Conservation (phyloP, 495 filamentous ascomycete genomes). For the Aspergillus ellipticus region DNA sequence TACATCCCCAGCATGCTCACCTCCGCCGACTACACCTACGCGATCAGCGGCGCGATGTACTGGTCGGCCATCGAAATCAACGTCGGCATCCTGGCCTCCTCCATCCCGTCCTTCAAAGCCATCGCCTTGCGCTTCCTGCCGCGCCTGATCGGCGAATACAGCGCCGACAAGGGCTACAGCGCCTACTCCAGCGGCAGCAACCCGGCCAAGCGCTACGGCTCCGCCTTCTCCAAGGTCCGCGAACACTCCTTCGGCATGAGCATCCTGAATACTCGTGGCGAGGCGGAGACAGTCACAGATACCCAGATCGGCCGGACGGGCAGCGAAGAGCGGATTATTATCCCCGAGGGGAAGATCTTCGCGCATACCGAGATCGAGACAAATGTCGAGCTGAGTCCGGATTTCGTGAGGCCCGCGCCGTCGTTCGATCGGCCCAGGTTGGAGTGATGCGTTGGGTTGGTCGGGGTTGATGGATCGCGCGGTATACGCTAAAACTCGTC, state of each 20-base stretch:
- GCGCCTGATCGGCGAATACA: conserved; percentile 38
- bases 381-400: conserved; percentile 27
- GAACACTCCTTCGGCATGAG: conserved; percentile 10
- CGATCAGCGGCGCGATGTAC: conserved; percentile 40
- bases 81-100: conserved; percentile 38
- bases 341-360: conserved; percentile 37
- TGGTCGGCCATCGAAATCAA: conserved; percentile 46
- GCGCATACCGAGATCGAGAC: conserved; percentile 38
- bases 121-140: conserved; percentile 40
- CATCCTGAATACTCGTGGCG: conserved; percentile 7
- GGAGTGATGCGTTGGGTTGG: neutral
- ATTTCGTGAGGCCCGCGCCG: neutral
- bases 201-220: conserved; percentile 20
- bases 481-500: too few species aligned
- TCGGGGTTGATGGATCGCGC: too few species aligned
- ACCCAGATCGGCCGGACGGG: conserved; percentile 25
- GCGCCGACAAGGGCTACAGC: conserved; percentile 26
- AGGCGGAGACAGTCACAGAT: conserved; percentile 17
- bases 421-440: neutral
- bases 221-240: conserved; percentile 30
- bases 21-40: conserved; percentile 34
- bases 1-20: conserved; percentile 37
- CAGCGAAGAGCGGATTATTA: conserved; percentile 35
- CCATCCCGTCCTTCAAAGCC: conserved; percentile 42
- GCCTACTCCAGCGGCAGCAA: conserved; percentile 22